Conservation (phyloP, 352 stramenopile species). For the Phytophthora aleatoria region DNA sequence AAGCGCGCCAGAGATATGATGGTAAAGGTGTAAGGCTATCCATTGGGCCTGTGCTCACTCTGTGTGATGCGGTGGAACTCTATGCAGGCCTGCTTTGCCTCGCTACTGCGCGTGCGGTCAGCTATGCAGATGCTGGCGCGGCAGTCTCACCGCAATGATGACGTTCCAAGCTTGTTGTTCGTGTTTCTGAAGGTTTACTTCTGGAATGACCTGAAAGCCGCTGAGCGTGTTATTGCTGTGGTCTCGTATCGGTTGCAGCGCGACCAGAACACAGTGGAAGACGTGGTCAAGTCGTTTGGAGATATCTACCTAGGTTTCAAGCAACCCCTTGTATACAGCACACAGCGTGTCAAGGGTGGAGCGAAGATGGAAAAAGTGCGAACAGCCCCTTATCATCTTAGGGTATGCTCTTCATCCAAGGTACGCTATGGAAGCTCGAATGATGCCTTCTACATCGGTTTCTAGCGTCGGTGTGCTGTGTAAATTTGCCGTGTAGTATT, state of each 20-base stretch:
- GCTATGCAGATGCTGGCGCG: not conserved
- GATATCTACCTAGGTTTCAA: constrained; percentile 9
- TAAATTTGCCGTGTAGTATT: constrained; percentile 14
- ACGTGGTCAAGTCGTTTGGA: constrained; percentile 12
- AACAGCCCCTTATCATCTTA: constrained; percentile 11
- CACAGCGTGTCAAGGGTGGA: constrained; percentile 5
- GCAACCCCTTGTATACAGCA: not conserved
- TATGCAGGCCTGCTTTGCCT: constrained; percentile 16
- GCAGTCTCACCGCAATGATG: not conserved
- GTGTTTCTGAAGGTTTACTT: not conserved
- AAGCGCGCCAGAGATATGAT: not conserved
- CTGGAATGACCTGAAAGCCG: not conserved
- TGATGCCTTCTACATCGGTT: not conserved
- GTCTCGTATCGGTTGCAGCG: constrained; percentile 6
- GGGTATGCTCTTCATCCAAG: constrained; percentile 6
- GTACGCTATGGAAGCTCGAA: constrained; percentile 1
- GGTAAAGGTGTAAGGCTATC: constrained; percentile 12
- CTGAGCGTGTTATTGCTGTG: constrained; percentile 5
- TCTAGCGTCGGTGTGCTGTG: not conserved
- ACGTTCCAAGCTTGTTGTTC: not conserved
- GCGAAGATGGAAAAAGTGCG: constrained; percentile 4
- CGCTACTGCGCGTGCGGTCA: constrained; percentile 6
- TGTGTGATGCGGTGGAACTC: constrained; percentile 16
- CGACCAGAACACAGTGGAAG: constrained; percentile 11
- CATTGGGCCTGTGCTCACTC: not conserved